A percentile compares a stretch with the other conserved stretches of the same genome.
Conservation (phyloP, 176 grass and related monocot genomes). For the Miscanthus lutarioriparius region DNA sequence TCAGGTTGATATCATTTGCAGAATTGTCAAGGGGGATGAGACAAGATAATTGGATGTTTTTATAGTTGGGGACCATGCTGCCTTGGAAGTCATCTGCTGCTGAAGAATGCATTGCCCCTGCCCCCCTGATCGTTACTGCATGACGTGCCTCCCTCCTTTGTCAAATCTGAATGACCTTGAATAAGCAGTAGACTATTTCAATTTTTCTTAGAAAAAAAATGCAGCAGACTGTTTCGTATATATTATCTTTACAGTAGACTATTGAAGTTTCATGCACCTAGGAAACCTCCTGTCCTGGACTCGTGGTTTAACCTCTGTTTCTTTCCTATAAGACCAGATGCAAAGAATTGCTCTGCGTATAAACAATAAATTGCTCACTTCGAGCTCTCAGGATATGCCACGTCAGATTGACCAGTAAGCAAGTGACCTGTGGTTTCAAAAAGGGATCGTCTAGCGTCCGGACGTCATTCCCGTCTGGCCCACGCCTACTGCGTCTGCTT, state of each 20-base stretch:
- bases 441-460: no score
- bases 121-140: not conserved
- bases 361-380: not conserved
- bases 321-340: not conserved
- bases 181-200: not conserved
- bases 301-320: not conserved
- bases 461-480: no score
- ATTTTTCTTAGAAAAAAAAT: no score
- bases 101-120: not conserved
- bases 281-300: not conserved
- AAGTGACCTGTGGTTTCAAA: no score
- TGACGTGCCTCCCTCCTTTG: not conserved
- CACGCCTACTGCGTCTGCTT: no score
- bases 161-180: conserved; percentile 3
- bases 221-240: not conserved
- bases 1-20: conserved; percentile 35
- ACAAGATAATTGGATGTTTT: not conserved
- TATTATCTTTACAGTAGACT: not conserved
- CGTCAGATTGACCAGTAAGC: not conserved
- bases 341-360: not conserved
- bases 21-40: conserved; percentile 27
- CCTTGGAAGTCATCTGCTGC: not conserved
- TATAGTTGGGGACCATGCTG: not conserved
- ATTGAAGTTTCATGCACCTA: conserved; percentile 6
- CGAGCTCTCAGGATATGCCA: not conserved